A percentile compares a stretch with the other conserved stretches of the same genome.
Evolutionary conservation across 2,329 filamentous ascomycete species (phyloP).

Genomic region (Beauveria asiatica): DNA sequence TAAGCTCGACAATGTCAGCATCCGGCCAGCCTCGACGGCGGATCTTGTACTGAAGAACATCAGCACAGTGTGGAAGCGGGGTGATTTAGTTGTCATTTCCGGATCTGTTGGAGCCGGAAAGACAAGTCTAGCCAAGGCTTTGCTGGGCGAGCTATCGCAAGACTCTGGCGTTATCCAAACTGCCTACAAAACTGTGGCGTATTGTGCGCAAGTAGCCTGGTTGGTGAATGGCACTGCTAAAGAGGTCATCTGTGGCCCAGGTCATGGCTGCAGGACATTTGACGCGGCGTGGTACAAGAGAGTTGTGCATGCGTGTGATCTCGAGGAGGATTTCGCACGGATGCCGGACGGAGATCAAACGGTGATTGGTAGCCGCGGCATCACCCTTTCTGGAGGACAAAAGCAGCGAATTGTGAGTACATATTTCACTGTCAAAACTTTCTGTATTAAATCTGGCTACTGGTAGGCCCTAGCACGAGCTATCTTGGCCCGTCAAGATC

Average conservation of each 20-base stretch:
- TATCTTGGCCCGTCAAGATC: constrained; percentile 9
- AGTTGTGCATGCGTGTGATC: neutral
- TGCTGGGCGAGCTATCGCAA: neutral
- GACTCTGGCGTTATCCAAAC: neutral
- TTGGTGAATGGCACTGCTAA: neutral
- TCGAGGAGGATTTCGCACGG: constrained; percentile 10
- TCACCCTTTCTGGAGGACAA: constrained; percentile 13
- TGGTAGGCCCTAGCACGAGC: constrained; percentile 10
- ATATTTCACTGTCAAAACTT: neutral
- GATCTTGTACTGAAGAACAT: neutral
- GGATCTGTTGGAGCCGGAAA: constrained; percentile 1
- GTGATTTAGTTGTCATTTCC: neutral
- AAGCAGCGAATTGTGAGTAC: constrained; percentile 16
- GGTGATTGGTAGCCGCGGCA: constrained; percentile 12
- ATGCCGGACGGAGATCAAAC: constrained; percentile 11
- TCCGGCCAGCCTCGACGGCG: neutral
- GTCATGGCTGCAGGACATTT: neutral
- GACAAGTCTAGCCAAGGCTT: neutral
- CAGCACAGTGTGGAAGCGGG: neutral
- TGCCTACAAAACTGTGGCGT: neutral
- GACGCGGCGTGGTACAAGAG: neutral
- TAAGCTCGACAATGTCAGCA: neutral
- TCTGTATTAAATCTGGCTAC: neutral
- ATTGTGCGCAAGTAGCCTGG: constrained; percentile 5
- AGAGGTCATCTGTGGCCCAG: neutral